Base-by-base conservation (phyloP, 2,329 filamentous ascomycete species). In the Penicillium janthinellum region DNA sequence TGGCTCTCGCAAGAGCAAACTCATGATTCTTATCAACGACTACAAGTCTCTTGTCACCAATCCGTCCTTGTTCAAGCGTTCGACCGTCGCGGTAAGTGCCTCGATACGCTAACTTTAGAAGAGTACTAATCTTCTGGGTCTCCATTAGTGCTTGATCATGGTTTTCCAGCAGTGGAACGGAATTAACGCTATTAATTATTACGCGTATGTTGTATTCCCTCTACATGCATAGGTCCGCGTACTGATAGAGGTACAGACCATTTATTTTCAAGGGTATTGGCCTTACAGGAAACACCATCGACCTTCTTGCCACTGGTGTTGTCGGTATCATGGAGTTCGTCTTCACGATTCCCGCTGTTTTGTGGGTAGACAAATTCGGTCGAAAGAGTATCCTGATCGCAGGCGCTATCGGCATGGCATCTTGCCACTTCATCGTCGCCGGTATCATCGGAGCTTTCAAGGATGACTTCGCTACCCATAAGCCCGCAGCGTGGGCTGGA, bases 401-500 rank as follows among this genome's bases (percentile, higher is more conserved):
- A 31, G 74, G 89, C 11, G 88, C 87, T 1, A 77, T 90, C 12
- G 88, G 87, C 7, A 91, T 90, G 88, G 85, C 80, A 1, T 77
- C 81, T 7, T 89, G 86, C 67, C 88, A 90, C 70, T 82, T 90
- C 61, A 87, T 90, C 66, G 87, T 90, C 57, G 87, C 87, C 6
- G 79, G 84, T 49, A 88, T 90, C 59, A 82, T 88, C 2, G 89
- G 85, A 47, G 85, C 81, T 67, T 84, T 88, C 68, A 75, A 84
- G n/a, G 69, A 84, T 62, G 75, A 80, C 6, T 91, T 88, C 81
- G 70, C 73, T 0, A 70, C 78, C 0, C 82, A 90, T 58, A 65
- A 73, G 4, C 83, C 83, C 0, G 87, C 88, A 0, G 89, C 88
- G 1, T 91, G 89, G 89, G 88, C 78, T 5, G 83, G 87, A 0